Evolutionary conservation across 805 yeast species (phyloP).

Genomic region (Suhomyces canberraensis): DNA sequence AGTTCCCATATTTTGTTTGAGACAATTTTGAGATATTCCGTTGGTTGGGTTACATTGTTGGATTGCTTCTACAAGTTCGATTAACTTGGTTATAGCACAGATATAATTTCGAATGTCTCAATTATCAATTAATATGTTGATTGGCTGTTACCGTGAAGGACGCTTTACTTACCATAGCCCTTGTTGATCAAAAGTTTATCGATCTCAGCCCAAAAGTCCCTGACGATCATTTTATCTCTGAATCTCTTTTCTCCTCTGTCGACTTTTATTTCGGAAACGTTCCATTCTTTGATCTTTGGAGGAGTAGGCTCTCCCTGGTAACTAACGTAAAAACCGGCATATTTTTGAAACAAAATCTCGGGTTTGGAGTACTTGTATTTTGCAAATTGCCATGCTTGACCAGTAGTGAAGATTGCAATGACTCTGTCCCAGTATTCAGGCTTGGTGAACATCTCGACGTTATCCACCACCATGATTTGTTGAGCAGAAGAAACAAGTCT

Average conservation of each 20-base stretch:
- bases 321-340: constrained; percentile 76
- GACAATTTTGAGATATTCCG: too few species aligned
- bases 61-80: too few species aligned
- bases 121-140: too few species aligned
- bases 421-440: constrained; percentile 99
- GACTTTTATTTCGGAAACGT: constrained; percentile 70
- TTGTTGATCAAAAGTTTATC: constrained; percentile 68
- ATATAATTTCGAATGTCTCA: too few species aligned
- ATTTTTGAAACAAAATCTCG: constrained; percentile 71
- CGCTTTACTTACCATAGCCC: constrained; percentile 48
- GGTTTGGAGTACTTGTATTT: constrained; percentile 84
- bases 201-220: constrained; percentile 77
- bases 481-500: constrained; percentile 50
- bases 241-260: constrained; percentile 79
- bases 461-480: constrained; percentile 78
- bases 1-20: too few species aligned
- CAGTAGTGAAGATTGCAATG: constrained; percentile 92
- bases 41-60: too few species aligned
- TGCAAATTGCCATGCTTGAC: constrained; percentile 96
- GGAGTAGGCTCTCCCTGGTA: constrained; percentile 82
- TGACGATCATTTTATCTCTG: constrained; percentile 83
- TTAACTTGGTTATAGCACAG: too few species aligned
- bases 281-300: constrained; percentile 76
- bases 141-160: too few species aligned
- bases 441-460: constrained; percentile 75